Conservation (phyloP, 2,329 filamentous ascomycete genomes). For the Cytospora leucostoma region DNA sequence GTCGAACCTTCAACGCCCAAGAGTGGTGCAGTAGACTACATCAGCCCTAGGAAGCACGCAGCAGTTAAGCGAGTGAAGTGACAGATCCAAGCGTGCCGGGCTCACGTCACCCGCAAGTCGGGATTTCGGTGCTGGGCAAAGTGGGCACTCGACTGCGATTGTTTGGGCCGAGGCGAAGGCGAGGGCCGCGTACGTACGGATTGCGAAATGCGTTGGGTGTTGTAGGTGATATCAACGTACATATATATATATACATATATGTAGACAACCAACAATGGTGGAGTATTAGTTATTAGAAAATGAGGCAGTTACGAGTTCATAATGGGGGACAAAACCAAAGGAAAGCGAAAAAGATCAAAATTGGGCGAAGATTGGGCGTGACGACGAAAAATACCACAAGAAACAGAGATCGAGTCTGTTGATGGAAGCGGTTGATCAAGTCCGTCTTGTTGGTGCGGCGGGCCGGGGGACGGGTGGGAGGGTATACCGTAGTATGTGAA, state of each 20-base stretch:
- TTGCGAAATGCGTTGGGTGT: too few species aligned
- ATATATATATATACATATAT: background rate
- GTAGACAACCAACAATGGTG: background rate
- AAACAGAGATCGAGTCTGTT: too few species aligned
- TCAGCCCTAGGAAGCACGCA: background rate
- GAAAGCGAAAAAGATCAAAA: too few species aligned
- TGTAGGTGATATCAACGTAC: too few species aligned
- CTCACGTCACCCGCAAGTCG: background rate
- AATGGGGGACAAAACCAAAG: too few species aligned
- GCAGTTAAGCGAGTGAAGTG: background rate
- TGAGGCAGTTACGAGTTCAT: background rate
- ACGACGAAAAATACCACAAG: too few species aligned
- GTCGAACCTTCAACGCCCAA: background rate
- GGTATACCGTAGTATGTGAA: too few species aligned
- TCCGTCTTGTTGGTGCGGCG: too few species aligned
- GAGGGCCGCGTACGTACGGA: background rate
- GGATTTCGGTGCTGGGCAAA: background rate
- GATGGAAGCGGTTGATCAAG: too few species aligned
- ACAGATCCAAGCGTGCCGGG: background rate
- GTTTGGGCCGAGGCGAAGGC: background rate
- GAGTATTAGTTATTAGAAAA: background rate
- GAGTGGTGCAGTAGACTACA: background rate
- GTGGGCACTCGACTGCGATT: background rate
- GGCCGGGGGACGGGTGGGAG: too few species aligned
- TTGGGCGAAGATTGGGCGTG: too few species aligned